A percentile compares a stretch with the other conserved stretches of the same genome.
phyloP scores from a whole-genome alignment of 2,329 filamentous ascomycete genomes.

The Aspergillus fumigatus region DNA sequence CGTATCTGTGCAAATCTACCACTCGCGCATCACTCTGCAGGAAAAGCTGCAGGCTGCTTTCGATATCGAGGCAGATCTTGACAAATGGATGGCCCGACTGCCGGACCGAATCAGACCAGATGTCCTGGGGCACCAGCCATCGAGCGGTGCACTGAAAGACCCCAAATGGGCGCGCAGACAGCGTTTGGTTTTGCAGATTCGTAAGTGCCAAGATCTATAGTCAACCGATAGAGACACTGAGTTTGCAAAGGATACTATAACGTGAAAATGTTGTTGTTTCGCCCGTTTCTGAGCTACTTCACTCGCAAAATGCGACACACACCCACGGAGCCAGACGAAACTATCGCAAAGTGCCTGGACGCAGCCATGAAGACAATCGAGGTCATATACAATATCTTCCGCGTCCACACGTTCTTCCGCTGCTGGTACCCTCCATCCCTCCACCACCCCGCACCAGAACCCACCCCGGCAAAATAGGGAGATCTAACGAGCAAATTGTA shows the following conservation, averaged over 20 bases:
- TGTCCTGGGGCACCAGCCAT: slow-evolving; percentile 17
- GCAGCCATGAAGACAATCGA: slow-evolving; percentile 38
- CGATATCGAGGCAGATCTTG: slow-evolving; percentile 34
- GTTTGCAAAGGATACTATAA: slow-evolving; percentile 33
- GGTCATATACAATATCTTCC: slow-evolving; percentile 37
- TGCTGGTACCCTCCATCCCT: slow-evolving; percentile 29
- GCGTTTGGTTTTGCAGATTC: slow-evolving; percentile 35
- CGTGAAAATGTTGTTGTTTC: slow-evolving; percentile 38
- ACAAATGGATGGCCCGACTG: slow-evolving; percentile 32
- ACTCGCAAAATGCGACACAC: slow-evolving; percentile 24
- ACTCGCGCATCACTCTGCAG: slow-evolving; percentile 28
- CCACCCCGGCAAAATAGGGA: no score
- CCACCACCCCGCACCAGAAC: neutral
- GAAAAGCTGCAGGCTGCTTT: slow-evolving; percentile 34
- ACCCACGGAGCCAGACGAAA: slow-evolving; percentile 25
- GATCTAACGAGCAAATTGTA: neutral
- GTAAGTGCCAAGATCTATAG: slow-evolving; percentile 19
- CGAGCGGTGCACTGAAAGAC: slow-evolving; percentile 28
- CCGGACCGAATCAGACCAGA: slow-evolving; percentile 30
- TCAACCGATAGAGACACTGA: no score
- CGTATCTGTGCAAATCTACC: slow-evolving; percentile 40
- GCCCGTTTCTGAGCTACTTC: slow-evolving; percentile 32
- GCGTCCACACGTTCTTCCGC: slow-evolving; percentile 38
- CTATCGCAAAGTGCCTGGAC: slow-evolving; percentile 36
- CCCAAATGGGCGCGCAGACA: slow-evolving; percentile 37